Base-by-base conservation (phyloP, 768 basidiomycete genomes). In the Phanerodontia chrysosporium region DNA sequence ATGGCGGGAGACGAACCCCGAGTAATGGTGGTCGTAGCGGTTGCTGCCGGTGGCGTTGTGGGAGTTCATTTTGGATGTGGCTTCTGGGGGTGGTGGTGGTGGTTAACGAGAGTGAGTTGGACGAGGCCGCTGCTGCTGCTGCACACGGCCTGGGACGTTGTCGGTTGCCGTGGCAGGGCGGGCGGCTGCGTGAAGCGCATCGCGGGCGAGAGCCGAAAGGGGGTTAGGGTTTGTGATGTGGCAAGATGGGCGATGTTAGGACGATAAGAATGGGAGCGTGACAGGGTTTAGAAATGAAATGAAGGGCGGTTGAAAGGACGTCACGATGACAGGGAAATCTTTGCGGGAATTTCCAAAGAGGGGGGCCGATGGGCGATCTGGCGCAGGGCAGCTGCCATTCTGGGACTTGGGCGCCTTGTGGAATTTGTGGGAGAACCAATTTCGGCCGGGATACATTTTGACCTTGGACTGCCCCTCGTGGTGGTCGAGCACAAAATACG, bases 1-100 rank as follows among this genome's bases (percentile, higher is more conserved):
- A 51, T 48, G 55, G 16, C 46, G 56, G 25, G 29, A 45, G 25
- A 61, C 60, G 44, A 55, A 61, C 60, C 60, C 60, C 55, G 55
- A 55, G 55, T 56, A 61, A 16, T 56, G 55, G 25, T 45, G 60
- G n/a, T 42, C 60, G 28, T 51, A 42, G 35, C 27, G 59, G 35
- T 49, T 60, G 42, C 55, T 55, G 8, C 49, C 30, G 8, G 32
- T 25, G 36, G 35, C 32, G 52, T 53, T 27, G 22, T 42, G 52
- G 52, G n/a, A 18, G 52, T 42, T 53, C 52, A 53, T 53, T 7
- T 24, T 36, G 49, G 9, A 12, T 25, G 49, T 18, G 49, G 28
- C 29, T n/a, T 8, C 10, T 22, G 36, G 14, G 52, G 39, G 32
- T 42, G 52, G 21, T 25, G 21, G 51, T 28, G 46, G 18, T 6